These are phyloP conservation scores for Verticillium dahliae DNA, from an alignment of 2,329 filamentous ascomycete species.

Conservation along the genomic window DNA sequence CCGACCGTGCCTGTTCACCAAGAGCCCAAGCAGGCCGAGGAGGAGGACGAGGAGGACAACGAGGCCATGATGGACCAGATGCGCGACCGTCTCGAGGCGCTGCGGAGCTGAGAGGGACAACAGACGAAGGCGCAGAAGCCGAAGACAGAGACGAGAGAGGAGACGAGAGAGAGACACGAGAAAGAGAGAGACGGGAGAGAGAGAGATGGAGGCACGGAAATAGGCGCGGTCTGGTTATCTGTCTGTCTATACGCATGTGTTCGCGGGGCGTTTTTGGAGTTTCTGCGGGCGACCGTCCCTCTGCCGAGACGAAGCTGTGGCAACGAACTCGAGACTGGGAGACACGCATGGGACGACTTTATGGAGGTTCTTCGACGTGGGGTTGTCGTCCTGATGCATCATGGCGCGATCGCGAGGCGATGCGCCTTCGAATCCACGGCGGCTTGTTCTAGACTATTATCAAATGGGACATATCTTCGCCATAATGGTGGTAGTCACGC, in stretches of 20 bases:
- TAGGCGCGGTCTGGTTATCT: background rate
- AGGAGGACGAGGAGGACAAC: slow-evolving; percentile 75
- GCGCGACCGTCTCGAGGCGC: slow-evolving; percentile 81
- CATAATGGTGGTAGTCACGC: too few relatives aligned
- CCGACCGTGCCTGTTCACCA: slow-evolving; percentile 47
- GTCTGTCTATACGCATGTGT: background rate
- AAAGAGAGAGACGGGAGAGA: too few relatives aligned
- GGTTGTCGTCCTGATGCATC: background rate
- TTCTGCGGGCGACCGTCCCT: background rate
- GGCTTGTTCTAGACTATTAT: background rate
- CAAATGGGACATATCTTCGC: too few relatives aligned
- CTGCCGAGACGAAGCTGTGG: background rate
- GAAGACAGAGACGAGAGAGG: too few relatives aligned
- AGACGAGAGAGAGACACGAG: too few relatives aligned
- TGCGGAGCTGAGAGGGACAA: slow-evolving; percentile 62
- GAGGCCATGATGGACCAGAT: slow-evolving; percentile 92
- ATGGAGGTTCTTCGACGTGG: background rate
- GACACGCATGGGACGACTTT: background rate
- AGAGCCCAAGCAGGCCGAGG: slow-evolving; percentile 49
- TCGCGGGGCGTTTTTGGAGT: background rate
- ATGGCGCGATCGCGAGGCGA: background rate
- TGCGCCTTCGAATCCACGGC: background rate
- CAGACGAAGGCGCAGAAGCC: background rate
- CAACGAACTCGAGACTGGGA: background rate
- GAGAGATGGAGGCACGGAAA: background rate